Evolutionary conservation across 2,329 filamentous ascomycete species (phyloP).

Genomic region (Penicillium fuscoglaucum): DNA sequence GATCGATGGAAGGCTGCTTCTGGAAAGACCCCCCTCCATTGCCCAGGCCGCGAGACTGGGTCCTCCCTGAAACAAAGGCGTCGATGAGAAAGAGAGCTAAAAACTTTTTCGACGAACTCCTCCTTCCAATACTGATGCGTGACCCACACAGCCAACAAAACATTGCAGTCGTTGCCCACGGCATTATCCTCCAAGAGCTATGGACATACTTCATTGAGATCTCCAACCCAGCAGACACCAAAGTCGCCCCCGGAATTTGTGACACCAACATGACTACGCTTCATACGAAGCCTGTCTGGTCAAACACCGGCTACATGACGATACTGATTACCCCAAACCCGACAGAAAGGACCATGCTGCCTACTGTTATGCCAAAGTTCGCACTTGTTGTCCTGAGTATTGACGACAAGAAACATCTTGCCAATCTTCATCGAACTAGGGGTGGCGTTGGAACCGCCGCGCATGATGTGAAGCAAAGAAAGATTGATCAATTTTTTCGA

Average conservation of each 20-base stretch:
- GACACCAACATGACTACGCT: constrained; percentile 49
- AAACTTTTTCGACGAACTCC: constrained; percentile 63
- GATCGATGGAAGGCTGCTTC: constrained; percentile 38
- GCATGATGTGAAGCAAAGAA: constrained; percentile 74
- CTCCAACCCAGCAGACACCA: constrained; percentile 51
- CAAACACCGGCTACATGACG: constrained; percentile 65
- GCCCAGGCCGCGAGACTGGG: constrained; percentile 19
- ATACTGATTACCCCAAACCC: constrained; percentile 35
- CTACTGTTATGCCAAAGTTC: background rate
- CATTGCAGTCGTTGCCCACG: constrained; percentile 77
- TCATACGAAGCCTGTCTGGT: constrained; percentile 57
- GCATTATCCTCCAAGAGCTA: constrained; percentile 72
- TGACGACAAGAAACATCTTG: constrained; percentile 71
- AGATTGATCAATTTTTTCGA: constrained; percentile 72
- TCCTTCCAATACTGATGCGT: constrained; percentile 58
- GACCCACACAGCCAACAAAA: constrained; percentile 35
- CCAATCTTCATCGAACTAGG: constrained; percentile 72
- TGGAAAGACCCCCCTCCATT: background rate
- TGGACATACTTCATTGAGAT: constrained; percentile 63
- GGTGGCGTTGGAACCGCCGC: constrained; percentile 78
- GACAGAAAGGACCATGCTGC: background rate
- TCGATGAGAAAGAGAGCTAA: constrained; percentile 66
- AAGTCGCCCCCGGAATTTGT: background rate
- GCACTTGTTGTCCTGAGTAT: constrained; percentile 55
- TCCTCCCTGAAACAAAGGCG: constrained; percentile 59